phyloP scores from a whole-genome alignment of 164 flowering plant genomes.

The Liquidambar formosana region DNA sequence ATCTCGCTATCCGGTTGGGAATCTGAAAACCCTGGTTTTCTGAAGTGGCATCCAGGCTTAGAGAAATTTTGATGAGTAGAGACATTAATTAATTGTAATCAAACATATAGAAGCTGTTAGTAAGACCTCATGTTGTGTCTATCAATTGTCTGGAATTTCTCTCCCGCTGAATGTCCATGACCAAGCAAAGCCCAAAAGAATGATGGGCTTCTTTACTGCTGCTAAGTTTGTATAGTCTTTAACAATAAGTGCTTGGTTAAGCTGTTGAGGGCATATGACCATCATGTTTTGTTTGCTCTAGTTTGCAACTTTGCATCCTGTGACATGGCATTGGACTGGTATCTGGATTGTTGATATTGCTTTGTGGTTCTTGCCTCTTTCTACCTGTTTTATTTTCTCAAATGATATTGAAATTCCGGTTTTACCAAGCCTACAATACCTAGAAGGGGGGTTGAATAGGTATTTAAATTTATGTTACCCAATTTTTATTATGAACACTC shows the following conservation, averaged over 20 bases:
- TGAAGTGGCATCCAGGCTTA: slow-evolving; percentile 8
- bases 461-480: no score
- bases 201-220: slow-evolving; percentile 12
- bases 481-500: no score
- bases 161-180: slow-evolving; percentile 12
- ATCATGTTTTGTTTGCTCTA: slow-evolving; percentile 12
- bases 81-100: slow-evolving; percentile 7
- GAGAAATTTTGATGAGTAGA: slow-evolving; percentile 24
- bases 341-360: not conserved
- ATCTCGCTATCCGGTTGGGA: not conserved
- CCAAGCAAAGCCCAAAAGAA: not conserved
- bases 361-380: not conserved
- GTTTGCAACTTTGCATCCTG: slow-evolving; percentile 1
- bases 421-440: no score
- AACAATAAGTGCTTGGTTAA: slow-evolving; percentile 20
- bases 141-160: slow-evolving; percentile 13
- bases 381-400: not conserved
- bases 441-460: no score
- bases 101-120: not conserved
- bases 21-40: not conserved
- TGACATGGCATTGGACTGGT: not conserved
- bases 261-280: slow-evolving; percentile 20
- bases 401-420: no score
- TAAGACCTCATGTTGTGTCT: slow-evolving; percentile 2
- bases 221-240: slow-evolving; percentile 29